Conservation (phyloP, 495 filamentous ascomycete species). For the Trichocladium antarcticum region DNA sequence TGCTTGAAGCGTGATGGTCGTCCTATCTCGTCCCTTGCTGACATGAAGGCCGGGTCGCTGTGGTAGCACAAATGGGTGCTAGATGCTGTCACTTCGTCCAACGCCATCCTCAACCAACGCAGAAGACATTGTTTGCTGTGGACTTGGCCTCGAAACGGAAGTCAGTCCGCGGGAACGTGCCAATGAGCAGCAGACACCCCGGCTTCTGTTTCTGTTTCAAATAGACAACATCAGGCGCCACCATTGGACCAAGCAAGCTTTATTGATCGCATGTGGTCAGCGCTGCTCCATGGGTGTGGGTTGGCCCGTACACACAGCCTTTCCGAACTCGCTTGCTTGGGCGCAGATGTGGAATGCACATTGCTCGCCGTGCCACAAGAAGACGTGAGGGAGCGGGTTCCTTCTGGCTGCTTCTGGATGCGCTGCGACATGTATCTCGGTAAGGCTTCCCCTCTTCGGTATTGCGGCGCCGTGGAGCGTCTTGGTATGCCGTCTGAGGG, state of each 20-base stretch:
- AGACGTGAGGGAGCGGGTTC: not conserved
- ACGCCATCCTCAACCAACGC: too few species aligned
- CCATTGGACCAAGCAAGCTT: not conserved
- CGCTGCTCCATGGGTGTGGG: not conserved
- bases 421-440: not conserved
- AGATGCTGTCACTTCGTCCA: too few species aligned
- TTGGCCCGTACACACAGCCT: not conserved
- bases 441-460: not conserved
- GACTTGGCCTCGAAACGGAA: not conserved
- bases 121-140: not conserved
- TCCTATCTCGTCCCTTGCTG: too few species aligned
- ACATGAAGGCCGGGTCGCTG: not conserved
- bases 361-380: constrained; percentile 11
- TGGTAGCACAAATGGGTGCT: not conserved
- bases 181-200: not conserved
- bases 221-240: not conserved
- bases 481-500: too few species aligned
- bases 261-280: constrained; percentile 1
- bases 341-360: constrained; percentile 4
- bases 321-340: constrained; percentile 1
- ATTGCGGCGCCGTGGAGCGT: too few species aligned
- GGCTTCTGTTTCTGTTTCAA: not conserved
- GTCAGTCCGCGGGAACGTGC: not conserved
- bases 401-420: not conserved
- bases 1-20: too few species aligned